Evolutionary conservation across 2,329 filamentous ascomycete species (phyloP).

Genomic region (Nakataea oryzae): DNA sequence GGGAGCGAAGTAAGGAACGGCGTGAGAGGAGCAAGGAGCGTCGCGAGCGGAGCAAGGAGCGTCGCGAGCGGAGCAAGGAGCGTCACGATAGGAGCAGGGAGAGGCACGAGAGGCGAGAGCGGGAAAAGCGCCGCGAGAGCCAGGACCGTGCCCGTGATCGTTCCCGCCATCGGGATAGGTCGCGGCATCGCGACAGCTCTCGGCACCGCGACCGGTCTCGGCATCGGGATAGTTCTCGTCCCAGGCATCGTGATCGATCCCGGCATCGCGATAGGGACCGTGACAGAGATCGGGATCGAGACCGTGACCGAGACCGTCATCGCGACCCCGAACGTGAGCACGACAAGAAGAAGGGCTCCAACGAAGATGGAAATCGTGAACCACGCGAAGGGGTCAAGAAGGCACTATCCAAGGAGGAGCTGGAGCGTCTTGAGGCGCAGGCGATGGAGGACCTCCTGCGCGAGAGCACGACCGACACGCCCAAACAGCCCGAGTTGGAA

Average conservation of each 20-base stretch:
- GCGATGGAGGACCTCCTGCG: slow-evolving; percentile 47
- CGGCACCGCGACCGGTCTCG: slow-evolving; percentile 20
- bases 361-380: slow-evolving; percentile 22
- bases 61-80: slow-evolving; percentile 15
- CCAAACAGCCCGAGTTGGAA: slow-evolving; percentile 43
- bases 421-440: slow-evolving; percentile 45
- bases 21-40: too few species aligned
- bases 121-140: slow-evolving; percentile 35
- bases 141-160: slow-evolving; percentile 38
- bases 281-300: slow-evolving; percentile 19
- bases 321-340: slow-evolving; percentile 12
- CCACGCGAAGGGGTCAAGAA: slow-evolving; percentile 37
- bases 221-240: slow-evolving; percentile 6
- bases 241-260: slow-evolving; percentile 10
- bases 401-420: slow-evolving; percentile 46
- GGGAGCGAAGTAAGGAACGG: too few species aligned
- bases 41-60: slow-evolving; percentile 14
- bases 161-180: slow-evolving; percentile 22
- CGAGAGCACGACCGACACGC: slow-evolving; percentile 41
- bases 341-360: slow-evolving; percentile 17
- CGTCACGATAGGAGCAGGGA: slow-evolving; percentile 23
- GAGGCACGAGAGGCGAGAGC: slow-evolving; percentile 26
- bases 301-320: slow-evolving; percentile 20
- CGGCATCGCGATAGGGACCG: slow-evolving; percentile 15
- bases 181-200: slow-evolving; percentile 24